Evolutionary conservation across 2,329 filamentous ascomycete species (phyloP).

Genomic region (Fusarium pseudograminearum): DNA sequence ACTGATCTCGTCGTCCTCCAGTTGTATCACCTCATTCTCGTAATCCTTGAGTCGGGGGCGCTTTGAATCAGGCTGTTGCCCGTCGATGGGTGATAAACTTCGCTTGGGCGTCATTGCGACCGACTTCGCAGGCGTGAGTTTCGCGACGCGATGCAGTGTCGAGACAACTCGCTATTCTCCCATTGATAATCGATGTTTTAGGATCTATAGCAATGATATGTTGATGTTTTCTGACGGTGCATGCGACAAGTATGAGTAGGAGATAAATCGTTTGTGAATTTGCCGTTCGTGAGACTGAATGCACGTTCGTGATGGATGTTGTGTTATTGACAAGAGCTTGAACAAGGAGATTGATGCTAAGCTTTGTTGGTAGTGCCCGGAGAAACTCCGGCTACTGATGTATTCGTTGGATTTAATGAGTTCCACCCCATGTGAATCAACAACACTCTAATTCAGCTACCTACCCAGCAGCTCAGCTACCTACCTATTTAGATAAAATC

Average conservation of each 20-base stretch:
- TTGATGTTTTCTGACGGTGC: background rate
- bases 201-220: background rate
- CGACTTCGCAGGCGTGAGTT: background rate
- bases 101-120: slow-evolving; percentile 55
- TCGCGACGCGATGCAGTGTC: slow-evolving; percentile 3
- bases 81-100: slow-evolving; percentile 49
- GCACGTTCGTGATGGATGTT: slow-evolving; percentile 6
- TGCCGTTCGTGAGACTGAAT: slow-evolving; percentile 8
- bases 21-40: slow-evolving; percentile 3
- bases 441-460: background rate
- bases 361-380: slow-evolving; percentile 19
- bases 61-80: slow-evolving; percentile 49
- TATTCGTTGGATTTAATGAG: background rate
- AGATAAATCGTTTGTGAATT: background rate
- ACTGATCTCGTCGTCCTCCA: slow-evolving; percentile 31
- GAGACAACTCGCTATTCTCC: background rate
- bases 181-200: slow-evolving; percentile 1
- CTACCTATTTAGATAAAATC: background rate
- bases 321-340: slow-evolving; percentile 9
- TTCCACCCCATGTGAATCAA: background rate
- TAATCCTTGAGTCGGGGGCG: slow-evolving; percentile 41
- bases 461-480: background rate
- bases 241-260: background rate
- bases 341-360: slow-evolving; percentile 10
- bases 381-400: slow-evolving; percentile 36